Base-by-base conservation (phyloP, 148 eudicot genomes). In the Camellia japonica region DNA sequence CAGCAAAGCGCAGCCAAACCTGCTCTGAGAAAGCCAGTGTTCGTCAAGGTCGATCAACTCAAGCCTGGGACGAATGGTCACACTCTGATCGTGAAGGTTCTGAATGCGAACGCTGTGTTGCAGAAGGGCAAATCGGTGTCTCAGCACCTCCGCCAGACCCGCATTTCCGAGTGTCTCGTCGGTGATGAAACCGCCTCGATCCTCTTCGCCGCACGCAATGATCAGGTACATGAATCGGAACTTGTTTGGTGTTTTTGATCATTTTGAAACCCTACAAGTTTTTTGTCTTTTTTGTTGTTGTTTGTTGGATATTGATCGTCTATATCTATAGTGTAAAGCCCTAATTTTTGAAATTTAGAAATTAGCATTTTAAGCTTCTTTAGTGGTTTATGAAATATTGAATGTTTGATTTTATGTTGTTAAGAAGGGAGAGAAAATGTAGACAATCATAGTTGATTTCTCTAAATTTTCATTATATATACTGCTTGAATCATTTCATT, bases 171-270 rank as follows among this genome's bases (percentile, higher is more conserved):
- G 74, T 87, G 92, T 51, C 59, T 87, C 59, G 76, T 87, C 56
- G 90, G 89, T 6, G 90, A 89, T 8, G 87, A 89, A 42, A 87
- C 90, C 13, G 90, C 81, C 11, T 41, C 79, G 11, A 80, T 89
- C 66, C 79, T 89, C 61, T 89, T 89, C 82, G 87, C 92, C 54
- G 90, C 92, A 4, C 84, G 90, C 8, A 89, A 89, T 9, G 86
- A 89, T 5, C 92, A 89, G 89, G 92, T 87, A 80, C 52, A 16
- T 23, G 11, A 4, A 3, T 5, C 16, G 2, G 41, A 6, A 11
- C 10, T 55, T 63, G 30, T 63, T 18, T 19, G 38, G 67, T 7
- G 15, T 44, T 14, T 68, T 1, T 54, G 76, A 23, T 52, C 62
- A 3, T 18, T 64, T 63, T 77, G n/a, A 38, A 49, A 9, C 47